Conservation (phyloP, 176 grass and related monocot genomes). For the Oryza meridionalis region DNA sequence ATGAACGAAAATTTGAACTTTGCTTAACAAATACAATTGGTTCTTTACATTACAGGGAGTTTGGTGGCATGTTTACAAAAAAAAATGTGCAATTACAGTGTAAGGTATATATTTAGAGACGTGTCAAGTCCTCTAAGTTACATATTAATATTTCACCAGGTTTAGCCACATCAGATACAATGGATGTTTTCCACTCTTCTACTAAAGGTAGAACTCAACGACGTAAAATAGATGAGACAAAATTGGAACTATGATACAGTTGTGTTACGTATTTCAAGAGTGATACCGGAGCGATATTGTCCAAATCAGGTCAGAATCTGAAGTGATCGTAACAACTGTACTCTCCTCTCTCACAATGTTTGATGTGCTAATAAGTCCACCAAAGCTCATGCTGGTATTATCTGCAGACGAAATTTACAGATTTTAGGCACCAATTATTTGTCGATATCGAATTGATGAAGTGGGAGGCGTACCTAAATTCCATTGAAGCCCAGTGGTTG, state of each 20-base stretch:
- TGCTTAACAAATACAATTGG: not conserved
- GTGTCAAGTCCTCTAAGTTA: not conserved
- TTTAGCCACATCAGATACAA: not conserved
- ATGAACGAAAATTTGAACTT: not conserved
- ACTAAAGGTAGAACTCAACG: not conserved
- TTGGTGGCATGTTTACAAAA: not conserved
- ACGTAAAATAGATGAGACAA: conserved; percentile 17
- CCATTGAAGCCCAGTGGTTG: conserved; percentile 76
- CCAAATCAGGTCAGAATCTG: conserved; percentile 80
- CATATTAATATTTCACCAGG: conserved; percentile 4
- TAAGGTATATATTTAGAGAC: not conserved
- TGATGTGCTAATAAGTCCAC: conserved; percentile 77
- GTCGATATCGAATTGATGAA: not conserved
- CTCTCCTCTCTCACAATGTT: conserved; percentile 65
- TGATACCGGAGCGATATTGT: conserved; percentile 69
- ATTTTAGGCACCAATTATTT: conserved; percentile 13
- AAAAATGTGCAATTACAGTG: not conserved
- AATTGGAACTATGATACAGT: conserved; percentile 21
- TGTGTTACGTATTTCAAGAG: not conserved
- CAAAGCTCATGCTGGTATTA: conserved; percentile 65
- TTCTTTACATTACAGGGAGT: not conserved
- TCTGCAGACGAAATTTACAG: conserved; percentile 38
- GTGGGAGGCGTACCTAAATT: conserved; percentile 64
- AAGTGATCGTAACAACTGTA: conserved; percentile 44
- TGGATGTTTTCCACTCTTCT: not conserved